phyloP scores from a whole-genome alignment of 228 moss, liverwort and hornwort species.

The Sphagnum magellanicum region DNA sequence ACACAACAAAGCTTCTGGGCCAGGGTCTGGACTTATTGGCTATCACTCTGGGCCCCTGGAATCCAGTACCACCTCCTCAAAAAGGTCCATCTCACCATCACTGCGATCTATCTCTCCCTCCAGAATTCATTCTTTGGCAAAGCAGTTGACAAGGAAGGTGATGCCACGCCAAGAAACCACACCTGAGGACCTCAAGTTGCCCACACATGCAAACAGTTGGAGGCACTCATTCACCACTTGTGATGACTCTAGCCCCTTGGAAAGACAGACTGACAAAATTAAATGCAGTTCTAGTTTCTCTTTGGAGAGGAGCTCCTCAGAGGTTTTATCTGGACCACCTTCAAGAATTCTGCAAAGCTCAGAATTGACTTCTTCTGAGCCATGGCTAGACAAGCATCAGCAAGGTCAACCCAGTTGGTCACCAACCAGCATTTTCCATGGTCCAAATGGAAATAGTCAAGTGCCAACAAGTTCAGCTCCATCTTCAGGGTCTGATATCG shows the following conservation, averaged over 20 bases:
- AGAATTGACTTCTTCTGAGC: slow-evolving; percentile 1
- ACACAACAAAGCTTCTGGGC: background rate
- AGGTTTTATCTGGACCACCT: background rate
- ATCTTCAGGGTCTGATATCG: slow-evolving; percentile 37
- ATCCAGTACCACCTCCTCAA: slow-evolving; percentile 14
- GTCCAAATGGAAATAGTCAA: slow-evolving; percentile 19
- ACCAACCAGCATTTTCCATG: slow-evolving; percentile 36
- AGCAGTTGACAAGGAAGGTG: slow-evolving; percentile 38
- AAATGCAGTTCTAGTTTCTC: background rate
- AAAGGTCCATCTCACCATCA: slow-evolving; percentile 21
- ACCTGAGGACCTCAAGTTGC: slow-evolving; percentile 35
- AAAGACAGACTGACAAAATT: background rate
- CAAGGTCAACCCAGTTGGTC: slow-evolving; percentile 30
- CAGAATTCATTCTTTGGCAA: slow-evolving; percentile 40
- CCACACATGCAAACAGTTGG: slow-evolving; percentile 20
- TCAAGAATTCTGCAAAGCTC: background rate
- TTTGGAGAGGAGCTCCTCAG: background rate
- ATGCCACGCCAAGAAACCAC: slow-evolving; percentile 2
- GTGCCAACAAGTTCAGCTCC: slow-evolving; percentile 23
- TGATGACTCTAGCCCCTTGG: slow-evolving; percentile 19
- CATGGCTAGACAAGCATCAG: slow-evolving; percentile 13
- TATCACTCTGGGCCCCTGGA: slow-evolving; percentile 28
- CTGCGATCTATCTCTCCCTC: slow-evolving; percentile 45
- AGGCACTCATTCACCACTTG: slow-evolving; percentile 19
- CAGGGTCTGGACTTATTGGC: too few species aligned